A percentile compares a stretch with the other conserved stretches of the same genome.
Conservation (phyloP, 306 rosid genomes). For the Cicer chorassanicum region DNA sequence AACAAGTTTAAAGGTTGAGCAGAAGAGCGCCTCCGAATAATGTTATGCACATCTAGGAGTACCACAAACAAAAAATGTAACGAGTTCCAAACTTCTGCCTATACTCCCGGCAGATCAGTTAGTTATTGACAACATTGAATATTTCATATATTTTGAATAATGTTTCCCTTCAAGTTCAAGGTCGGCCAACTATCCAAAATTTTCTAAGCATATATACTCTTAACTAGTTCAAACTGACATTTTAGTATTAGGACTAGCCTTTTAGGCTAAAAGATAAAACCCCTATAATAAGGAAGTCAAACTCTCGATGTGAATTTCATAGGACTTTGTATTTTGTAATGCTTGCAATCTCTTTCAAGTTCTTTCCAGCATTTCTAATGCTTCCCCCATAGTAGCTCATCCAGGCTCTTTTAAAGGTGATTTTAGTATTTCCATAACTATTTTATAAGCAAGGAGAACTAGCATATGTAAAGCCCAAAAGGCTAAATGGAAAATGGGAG, state of each 20-base stretch:
- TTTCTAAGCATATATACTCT: constrained; percentile 16
- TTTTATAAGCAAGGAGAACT: constrained; percentile 18
- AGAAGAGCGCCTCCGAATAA: constrained; percentile 3
- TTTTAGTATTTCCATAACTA: constrained; percentile 27
- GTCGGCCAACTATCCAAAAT: background rate
- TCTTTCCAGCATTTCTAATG: constrained; percentile 20
- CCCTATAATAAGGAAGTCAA: background rate
- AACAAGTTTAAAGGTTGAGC: background rate
- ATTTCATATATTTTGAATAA: background rate
- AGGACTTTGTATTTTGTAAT: constrained; percentile 6
- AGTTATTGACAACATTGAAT: constrained; percentile 1
- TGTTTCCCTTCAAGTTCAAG: constrained; percentile 14
- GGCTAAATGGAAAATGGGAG: constrained; percentile 26
- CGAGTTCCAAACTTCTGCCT: background rate
- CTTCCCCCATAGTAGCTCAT: background rate
- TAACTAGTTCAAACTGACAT: constrained; percentile 6
- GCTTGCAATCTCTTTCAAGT: constrained; percentile 21
- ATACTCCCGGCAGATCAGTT: background rate
- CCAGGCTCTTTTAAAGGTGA: constrained; percentile 11
- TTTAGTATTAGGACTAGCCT: background rate
- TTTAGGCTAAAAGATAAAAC: constrained; percentile 5
- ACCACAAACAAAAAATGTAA: background rate
- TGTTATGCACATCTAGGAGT: constrained; percentile 28
- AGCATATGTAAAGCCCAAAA: background rate
- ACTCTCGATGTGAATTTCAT: constrained; percentile 22